Evolutionary conservation across 495 filamentous ascomycete genomes (phyloP).

Genomic region (Hyaloscypha bicolor): DNA sequence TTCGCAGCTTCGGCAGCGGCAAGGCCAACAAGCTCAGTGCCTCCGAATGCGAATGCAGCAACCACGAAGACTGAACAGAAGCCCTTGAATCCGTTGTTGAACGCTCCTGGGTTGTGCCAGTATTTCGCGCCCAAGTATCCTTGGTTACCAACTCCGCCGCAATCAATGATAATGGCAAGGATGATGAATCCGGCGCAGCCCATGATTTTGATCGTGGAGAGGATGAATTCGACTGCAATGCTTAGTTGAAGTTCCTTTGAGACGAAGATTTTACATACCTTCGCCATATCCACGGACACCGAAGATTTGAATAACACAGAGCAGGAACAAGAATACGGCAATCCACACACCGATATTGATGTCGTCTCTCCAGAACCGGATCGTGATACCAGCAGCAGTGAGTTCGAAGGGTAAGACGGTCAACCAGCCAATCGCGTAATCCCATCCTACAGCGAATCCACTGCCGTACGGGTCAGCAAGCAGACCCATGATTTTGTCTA

Average conservation of each 20-base stretch:
- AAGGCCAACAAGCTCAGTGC: conserved; percentile 72
- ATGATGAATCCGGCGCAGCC: conserved; percentile 49
- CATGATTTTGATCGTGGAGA: conserved; percentile 45
- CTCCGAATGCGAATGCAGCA: conserved; percentile 68
- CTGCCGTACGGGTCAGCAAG: conserved; percentile 31
- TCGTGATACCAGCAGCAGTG: conserved; percentile 55
- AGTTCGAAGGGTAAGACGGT: conserved; percentile 57
- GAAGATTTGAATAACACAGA: conserved; percentile 69
- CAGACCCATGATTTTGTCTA: neutral
- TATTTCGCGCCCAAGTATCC: conserved; percentile 48
- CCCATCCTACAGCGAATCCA: conserved; percentile 88
- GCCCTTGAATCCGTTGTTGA: conserved; percentile 70
- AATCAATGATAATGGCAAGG: conserved; percentile 49
- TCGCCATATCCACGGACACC: conserved; percentile 75
- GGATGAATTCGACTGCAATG: conserved; percentile 23
- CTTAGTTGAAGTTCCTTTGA: neutral
- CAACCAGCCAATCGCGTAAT: conserved; percentile 69
- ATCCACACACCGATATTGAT: conserved; percentile 70
- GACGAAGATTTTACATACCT: conserved; percentile 43
- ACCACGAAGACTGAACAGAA: conserved; percentile 67
- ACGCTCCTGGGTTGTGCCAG: conserved; percentile 61
- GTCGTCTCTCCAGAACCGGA: conserved; percentile 57
- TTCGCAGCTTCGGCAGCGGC: conserved; percentile 84
- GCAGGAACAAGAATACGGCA: conserved; percentile 53
- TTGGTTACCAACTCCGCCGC: conserved; percentile 52